Conservation (phyloP, 2,329 filamentous ascomycete species). For the Scedosporium minutisporum region DNA sequence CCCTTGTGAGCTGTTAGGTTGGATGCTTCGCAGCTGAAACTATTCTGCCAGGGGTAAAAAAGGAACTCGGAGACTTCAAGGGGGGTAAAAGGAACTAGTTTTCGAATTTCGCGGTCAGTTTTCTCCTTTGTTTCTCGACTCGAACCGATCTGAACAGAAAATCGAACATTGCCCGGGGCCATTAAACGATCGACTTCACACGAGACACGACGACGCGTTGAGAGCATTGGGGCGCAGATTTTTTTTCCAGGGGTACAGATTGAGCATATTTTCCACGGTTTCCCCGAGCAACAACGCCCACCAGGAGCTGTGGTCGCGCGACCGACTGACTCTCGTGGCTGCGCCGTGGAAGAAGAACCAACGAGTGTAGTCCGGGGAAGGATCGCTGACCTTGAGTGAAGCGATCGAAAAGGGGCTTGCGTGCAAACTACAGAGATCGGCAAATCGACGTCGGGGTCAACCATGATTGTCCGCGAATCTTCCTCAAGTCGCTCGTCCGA, state of each 20-base stretch:
- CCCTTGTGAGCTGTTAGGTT: not conserved
- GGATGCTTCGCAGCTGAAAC: not conserved
- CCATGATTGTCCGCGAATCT: conserved; percentile 3
- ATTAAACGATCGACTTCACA: no score
- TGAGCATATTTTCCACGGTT: not conserved
- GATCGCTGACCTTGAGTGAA: not conserved
- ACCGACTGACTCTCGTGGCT: not conserved
- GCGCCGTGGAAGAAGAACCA: not conserved
- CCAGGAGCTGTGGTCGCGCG: not conserved
- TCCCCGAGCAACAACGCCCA: not conserved
- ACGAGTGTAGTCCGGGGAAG: not conserved
- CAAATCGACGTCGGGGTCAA: conserved; percentile 15
- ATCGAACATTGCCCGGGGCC: no score
- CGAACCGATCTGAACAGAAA: no score
- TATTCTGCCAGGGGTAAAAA: not conserved
- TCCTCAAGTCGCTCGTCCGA: not conserved
- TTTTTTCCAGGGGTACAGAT: no score
- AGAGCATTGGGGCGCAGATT: not conserved
- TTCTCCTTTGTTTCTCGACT: not conserved
- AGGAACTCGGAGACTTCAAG: not conserved
- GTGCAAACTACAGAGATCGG: not conserved
- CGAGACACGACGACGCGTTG: no score
- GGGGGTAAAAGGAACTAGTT: not conserved
- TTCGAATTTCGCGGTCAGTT: not conserved
- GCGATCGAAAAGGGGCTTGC: not conserved